Conservation (phyloP, 306 rosid species). For the Inga laurina region DNA sequence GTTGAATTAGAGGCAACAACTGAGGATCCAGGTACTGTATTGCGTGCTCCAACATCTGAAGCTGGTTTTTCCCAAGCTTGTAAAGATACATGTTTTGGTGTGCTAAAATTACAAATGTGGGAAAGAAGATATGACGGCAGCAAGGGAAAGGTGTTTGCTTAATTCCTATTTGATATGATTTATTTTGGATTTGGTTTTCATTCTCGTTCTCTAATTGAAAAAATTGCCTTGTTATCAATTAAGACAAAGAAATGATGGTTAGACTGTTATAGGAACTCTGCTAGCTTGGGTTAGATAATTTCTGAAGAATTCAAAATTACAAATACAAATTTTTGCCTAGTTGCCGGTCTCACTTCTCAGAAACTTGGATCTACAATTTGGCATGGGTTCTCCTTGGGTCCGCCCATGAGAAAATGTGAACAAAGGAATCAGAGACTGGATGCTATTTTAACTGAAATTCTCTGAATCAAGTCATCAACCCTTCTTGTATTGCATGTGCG, state of each 20-base stretch:
- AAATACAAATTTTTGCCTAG: not conserved
- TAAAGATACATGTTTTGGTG: conserved; percentile 80
- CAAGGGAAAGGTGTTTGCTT: not conserved
- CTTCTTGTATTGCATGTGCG: not conserved
- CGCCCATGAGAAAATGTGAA: not conserved
- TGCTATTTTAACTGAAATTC: not conserved
- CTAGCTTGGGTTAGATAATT: not conserved
- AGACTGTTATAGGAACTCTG: not conserved
- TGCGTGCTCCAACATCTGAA: conserved; percentile 89
- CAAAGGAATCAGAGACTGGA: not conserved
- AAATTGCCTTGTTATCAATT: not conserved
- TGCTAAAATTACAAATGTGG: conserved; percentile 67
- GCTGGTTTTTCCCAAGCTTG: conserved; percentile 83
- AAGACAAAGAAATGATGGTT: not conserved
- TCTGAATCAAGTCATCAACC: not conserved
- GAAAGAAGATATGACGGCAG: conserved; percentile 77
- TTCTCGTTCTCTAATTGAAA: not conserved
- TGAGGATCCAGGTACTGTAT: conserved; percentile 69
- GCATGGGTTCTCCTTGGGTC: not conserved
- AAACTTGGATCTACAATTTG: not conserved
- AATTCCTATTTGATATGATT: not conserved
- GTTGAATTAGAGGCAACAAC: conserved; percentile 79
- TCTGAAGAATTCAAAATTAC: not conserved
- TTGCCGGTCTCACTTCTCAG: not conserved
- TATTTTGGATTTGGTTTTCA: not conserved